phyloP scores from a whole-genome alignment of 192 early-diverging fungal species.

The Ambispora gerdemannii region DNA sequence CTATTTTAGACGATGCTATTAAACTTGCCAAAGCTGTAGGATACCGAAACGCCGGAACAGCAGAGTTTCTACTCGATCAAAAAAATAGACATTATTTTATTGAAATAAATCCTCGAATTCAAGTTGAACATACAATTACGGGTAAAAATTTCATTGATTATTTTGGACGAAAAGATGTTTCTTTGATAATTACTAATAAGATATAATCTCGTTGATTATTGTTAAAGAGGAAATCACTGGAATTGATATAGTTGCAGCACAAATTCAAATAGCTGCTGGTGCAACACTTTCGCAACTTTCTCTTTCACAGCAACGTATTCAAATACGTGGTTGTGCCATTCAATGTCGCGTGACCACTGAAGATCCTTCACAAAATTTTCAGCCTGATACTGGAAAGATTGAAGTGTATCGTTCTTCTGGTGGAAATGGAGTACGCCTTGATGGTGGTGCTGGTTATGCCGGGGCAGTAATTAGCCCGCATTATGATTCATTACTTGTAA shows the following conservation, averaged over 20 bases:
- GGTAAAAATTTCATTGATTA: slow-evolving; percentile 29
- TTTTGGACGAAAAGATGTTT: too few species aligned
- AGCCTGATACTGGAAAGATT: slow-evolving; percentile 94
- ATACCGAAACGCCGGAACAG: slow-evolving; percentile 96
- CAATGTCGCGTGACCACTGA: slow-evolving; percentile 98
- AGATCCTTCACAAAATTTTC: slow-evolving; percentile 89
- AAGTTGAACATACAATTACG: slow-evolving; percentile 98
- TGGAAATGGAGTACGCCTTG: slow-evolving; percentile 83
- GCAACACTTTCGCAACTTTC: slow-evolving; percentile 73
- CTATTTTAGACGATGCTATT: slow-evolving; percentile 85
- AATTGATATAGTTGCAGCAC: slow-evolving; percentile 88
- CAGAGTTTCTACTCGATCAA: slow-evolving; percentile 91
- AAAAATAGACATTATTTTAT: slow-evolving; percentile 94
- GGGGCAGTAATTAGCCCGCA: slow-evolving; percentile 91
- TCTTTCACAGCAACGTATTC: slow-evolving; percentile 77
- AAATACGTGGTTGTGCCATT: slow-evolving; percentile 82
- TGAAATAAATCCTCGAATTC: slow-evolving; percentile 97
- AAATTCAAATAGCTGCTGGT: slow-evolving; percentile 94
- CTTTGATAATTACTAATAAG: too few species aligned
- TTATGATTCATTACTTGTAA: slow-evolving; percentile 95
- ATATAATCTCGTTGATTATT: too few species aligned
- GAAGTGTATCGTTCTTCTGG: slow-evolving; percentile 91
- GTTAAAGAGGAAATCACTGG: slow-evolving; percentile 97
- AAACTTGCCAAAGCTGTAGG: slow-evolving; percentile 83
- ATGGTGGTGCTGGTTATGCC: slow-evolving; percentile 85